Conservation (phyloP, 169 alveolate genomes). For the Plasmodium vivax region DNA sequence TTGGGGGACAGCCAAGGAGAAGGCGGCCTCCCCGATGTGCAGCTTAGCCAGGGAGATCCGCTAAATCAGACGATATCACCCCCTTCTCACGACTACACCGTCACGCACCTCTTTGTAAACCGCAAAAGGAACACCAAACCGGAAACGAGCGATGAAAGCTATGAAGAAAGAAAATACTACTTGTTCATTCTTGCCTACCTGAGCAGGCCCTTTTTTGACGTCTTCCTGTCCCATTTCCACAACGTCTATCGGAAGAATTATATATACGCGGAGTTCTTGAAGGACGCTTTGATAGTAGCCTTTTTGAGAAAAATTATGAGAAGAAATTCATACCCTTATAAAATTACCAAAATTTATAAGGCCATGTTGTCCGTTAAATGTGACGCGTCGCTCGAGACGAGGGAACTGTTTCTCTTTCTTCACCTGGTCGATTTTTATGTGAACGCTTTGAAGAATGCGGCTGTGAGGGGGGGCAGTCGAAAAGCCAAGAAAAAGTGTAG, state of each 20-base stretch:
- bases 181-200: constrained; percentile 37
- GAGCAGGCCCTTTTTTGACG: constrained; percentile 33
- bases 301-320: constrained; percentile 51
- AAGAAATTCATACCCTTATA: constrained; percentile 45
- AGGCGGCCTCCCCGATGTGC: background rate
- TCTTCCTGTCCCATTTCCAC: constrained; percentile 6
- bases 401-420: background rate
- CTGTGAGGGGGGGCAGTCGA: background rate
- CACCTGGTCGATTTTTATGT: constrained; percentile 42
- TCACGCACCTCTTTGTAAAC: background rate
- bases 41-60: background rate
- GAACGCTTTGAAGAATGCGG: constrained; percentile 19
- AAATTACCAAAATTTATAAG: constrained; percentile 48
- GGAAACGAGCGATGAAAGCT: background rate
- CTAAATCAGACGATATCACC: background rate
- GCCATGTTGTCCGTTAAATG: background rate
- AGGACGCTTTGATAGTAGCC: background rate
- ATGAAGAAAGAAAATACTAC: constrained; percentile 33
- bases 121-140: background rate
- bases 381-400: background rate
- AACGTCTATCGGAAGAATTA: background rate
- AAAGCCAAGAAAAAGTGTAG: background rate
- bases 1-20: background rate
- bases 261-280: background rate
- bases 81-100: background rate